Base-by-base conservation (phyloP, 2,329 filamentous ascomycete genomes). In the Arthrobotrys sphaeroides region DNA sequence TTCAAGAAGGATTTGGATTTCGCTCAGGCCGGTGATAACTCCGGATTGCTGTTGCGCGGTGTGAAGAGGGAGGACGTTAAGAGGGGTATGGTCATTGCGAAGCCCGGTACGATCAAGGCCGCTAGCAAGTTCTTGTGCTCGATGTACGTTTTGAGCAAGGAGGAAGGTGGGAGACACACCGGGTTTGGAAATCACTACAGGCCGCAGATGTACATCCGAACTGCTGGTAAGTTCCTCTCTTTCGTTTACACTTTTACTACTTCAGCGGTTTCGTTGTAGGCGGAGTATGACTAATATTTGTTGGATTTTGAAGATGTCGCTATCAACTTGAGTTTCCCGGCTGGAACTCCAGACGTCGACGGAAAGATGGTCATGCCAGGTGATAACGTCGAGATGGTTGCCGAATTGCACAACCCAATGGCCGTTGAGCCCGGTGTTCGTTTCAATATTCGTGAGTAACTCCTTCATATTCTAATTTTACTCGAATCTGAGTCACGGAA, bases 1-100 rank as follows among this genome's bases (percentile, higher is more conserved):
- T 99, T 99, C 88, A 97, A 98, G 89, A 99, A 99, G 89, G 96
- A 93, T 57, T 98, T 95, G 84, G 94, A 97, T 73, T 93, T 97
- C 85, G 96, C 94, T 73, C 89, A 92, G 81, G 95, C 95, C 77
- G 95, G 95, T 84, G 95, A 99, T 85, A 99, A 98, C 90, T 97
- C 95, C 24, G 95, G 95, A 82, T 91, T 99, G 38, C 89, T 99
- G 65, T 90, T 99, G 84, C 93, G 95, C 85, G 94, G 95, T 87
- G 85, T 99, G 82, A 94, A 93, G 85, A 93, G 95, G 82, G 95
- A 99, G 86, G 96, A 99, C 81, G 88, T 99, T 81, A 88, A 86
- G 81, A 93, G 95, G 83, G 95, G 95, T 82, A 98, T 99, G 95
- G 92, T 98, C 80, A 87, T 98, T 81, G 89, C 90, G 80, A 89